Evolutionary conservation across 148 eudicot genomes (phyloP).

Genomic region (Arbutus unedo): DNA sequence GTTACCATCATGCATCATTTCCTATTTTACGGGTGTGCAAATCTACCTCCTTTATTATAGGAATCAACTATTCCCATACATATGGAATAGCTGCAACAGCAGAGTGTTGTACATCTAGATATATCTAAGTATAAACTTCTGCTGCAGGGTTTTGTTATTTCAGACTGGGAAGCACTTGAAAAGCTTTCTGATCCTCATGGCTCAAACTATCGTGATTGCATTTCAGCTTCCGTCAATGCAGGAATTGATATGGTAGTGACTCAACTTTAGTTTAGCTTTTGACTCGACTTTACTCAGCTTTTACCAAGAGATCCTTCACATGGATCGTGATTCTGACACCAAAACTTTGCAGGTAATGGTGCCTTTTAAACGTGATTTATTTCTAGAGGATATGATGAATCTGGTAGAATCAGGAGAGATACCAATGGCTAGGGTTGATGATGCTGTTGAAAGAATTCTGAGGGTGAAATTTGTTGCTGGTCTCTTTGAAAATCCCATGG

Average conservation of each 20-base stretch:
- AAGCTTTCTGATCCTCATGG: slow-evolving; percentile 56
- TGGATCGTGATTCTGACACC: not conserved
- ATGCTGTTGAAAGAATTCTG: slow-evolving; percentile 87
- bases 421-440: slow-evolving; percentile 79
- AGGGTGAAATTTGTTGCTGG: slow-evolving; percentile 91
- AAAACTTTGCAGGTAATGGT: slow-evolving; percentile 73
- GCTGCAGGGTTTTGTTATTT: slow-evolving; percentile 80
- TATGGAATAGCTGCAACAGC: not conserved
- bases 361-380: slow-evolving; percentile 58
- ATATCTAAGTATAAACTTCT: slow-evolving; percentile 5
- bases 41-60: not conserved
- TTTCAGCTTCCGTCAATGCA: slow-evolving; percentile 59
- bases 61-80: not conserved
- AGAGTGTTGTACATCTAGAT: not conserved
- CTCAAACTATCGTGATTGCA: slow-evolving; percentile 58
- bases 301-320: not conserved
- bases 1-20: not conserved
- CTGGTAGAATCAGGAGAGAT: slow-evolving; percentile 79
- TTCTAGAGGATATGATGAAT: slow-evolving; percentile 54
- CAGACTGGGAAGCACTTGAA: slow-evolving; percentile 94
- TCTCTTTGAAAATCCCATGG: slow-evolving; percentile 74
- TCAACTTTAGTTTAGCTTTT: not conserved
- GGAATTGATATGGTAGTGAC: slow-evolving; percentile 89
- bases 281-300: no score
- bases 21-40: not conserved